Evolutionary conservation across 2,329 filamentous ascomycete genomes (phyloP).

Genomic region (Arthroderma uncinatum): DNA sequence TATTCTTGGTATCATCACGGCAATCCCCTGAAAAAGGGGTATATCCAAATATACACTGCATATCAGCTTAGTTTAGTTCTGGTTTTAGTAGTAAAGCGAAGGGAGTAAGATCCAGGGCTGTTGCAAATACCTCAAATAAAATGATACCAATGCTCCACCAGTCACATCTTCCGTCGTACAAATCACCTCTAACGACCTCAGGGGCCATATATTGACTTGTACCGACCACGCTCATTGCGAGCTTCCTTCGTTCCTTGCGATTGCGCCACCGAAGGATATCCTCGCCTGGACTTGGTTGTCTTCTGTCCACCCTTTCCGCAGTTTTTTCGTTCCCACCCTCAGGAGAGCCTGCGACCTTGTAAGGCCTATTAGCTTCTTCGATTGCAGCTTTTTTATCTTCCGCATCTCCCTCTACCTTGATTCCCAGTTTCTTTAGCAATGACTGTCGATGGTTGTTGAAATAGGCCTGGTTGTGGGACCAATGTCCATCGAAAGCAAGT

Average conservation of each 20-base stretch:
- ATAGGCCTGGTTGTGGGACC: slow-evolving; percentile 81
- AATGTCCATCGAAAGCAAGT: slow-evolving; percentile 87
- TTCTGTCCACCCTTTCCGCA: slow-evolving; percentile 23
- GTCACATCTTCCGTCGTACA: slow-evolving; percentile 87
- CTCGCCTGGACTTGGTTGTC: slow-evolving; percentile 28
- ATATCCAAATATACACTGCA: slow-evolving; percentile 70
- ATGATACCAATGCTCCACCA: slow-evolving; percentile 97
- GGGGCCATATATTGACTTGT: slow-evolving; percentile 98
- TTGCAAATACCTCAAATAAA: slow-evolving; percentile 56
- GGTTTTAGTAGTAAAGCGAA: background rate
- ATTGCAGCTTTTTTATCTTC: slow-evolving; percentile 52
- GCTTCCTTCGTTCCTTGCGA: slow-evolving; percentile 53
- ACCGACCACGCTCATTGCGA: slow-evolving; percentile 78
- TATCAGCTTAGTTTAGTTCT: slow-evolving; percentile 7
- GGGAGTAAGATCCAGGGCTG: background rate
- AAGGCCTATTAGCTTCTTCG: slow-evolving; percentile 21
- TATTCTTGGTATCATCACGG: slow-evolving; percentile 71
- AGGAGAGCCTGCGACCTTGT: background rate
- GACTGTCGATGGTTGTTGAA: slow-evolving; percentile 73
- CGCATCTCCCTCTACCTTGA: slow-evolving; percentile 62
- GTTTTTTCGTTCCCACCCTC: slow-evolving; percentile 12
- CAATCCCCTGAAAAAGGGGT: slow-evolving; percentile 81
- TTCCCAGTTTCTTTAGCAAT: slow-evolving; percentile 62
- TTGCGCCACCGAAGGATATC: slow-evolving; percentile 60
- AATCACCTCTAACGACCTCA: slow-evolving; percentile 70